Conservation (phyloP, 78 protist species). For the Pigoraptor vietnamica region DNA sequence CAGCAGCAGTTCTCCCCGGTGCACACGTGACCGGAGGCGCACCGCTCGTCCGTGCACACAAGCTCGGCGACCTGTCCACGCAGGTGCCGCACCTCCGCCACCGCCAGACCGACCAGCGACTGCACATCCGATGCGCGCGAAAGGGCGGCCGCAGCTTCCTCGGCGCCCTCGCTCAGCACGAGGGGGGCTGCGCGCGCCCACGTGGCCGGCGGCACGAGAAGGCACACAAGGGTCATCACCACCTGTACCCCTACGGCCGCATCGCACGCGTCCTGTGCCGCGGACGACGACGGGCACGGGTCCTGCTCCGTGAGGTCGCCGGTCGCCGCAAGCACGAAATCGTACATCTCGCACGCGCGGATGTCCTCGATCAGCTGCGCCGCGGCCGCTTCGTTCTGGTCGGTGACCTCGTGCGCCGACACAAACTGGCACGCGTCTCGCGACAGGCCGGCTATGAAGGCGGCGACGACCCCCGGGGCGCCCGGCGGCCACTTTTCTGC, state of each 20-base stretch:
- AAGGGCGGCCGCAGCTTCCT: background rate
- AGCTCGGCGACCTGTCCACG: background rate
- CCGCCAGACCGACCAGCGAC: background rate
- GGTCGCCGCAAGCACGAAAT: background rate
- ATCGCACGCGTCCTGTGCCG: background rate
- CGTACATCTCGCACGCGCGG: background rate
- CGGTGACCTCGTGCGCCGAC: background rate
- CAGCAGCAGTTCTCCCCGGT: too few species aligned
- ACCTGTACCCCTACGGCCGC: background rate
- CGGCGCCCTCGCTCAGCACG: background rate
- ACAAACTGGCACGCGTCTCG: background rate
- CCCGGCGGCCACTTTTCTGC: too few species aligned
- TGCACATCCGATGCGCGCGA: background rate
- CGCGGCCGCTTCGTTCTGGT: background rate
- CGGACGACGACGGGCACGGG: background rate
- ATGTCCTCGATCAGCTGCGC: background rate
- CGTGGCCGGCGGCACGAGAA: background rate
- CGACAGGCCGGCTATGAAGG: background rate
- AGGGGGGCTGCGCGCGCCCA: background rate
- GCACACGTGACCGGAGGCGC: background rate
- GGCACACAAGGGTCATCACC: background rate
- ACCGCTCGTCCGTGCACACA: background rate
- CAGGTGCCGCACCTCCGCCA: background rate
- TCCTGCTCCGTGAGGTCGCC: background rate
- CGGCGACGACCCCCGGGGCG: too few species aligned